Base-by-base conservation (phyloP, 768 basidiomycete genomes). In the Leucocoprinus leucothites region DNA sequence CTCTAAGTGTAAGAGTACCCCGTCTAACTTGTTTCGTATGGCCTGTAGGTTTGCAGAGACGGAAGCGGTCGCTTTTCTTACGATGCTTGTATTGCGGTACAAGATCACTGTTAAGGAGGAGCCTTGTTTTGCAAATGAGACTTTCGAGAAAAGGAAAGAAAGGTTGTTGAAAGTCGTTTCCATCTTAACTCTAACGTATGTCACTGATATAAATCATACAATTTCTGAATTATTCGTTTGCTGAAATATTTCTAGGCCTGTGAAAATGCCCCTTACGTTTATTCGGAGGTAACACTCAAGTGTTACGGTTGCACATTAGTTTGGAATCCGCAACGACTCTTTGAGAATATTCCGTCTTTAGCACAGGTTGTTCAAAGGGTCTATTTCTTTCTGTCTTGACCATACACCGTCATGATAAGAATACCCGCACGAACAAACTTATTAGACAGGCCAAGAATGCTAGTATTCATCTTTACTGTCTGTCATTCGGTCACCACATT, bases 71-170 rank as follows among this genome's bases (percentile, higher is more conserved):
- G 78, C 74, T 1, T 69, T 74, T 28, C 65, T 83, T n/a, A 74
- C 76, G n/a, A 65, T 76, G 66, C 61, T 82, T 18, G 63, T 81
- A 9, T 68, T 67, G 11, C 65, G 63, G 26, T 83, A 76, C 64
- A 72, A 68, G 49, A 69, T 82, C 50, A 70, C 74, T 31, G 62
- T 81, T 22, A 74, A 74, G 56, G 76, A 80, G 25, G 79, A 82
- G 46, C 74, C 76, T 9, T 68, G 74, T 53, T 81, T 77, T 60
- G 70, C 70, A 0, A 53, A 58, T 6, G 79, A 79, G 63, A 73
- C 71, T 2, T 75, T 78, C 53, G 75, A 75, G 59, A 64, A 75
- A 58, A 66, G 67, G 51, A 75, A 71, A 60, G 69, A 60, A 44
- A 69, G 79, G 35, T 57, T 82, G 36, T 57, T 79, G 59, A 53